These are phyloP conservation scores for Chytridium lagenaria DNA, from an alignment of 371 early-diverging fungal genomes.

Conservation along the genomic window DNA sequence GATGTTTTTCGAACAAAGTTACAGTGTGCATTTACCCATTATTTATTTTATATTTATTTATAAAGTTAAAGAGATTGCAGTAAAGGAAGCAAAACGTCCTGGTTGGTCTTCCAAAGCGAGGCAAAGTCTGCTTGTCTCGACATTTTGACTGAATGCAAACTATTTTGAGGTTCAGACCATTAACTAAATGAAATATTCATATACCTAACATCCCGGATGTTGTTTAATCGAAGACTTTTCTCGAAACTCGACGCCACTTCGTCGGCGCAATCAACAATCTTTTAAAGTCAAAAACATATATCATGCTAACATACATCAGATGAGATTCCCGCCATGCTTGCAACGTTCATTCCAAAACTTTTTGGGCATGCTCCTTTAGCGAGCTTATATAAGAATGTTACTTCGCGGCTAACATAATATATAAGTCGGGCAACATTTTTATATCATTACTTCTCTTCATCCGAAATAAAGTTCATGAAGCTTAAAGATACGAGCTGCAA, in stretches of 20 bases:
- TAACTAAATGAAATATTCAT: background rate
- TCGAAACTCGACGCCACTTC: conserved; percentile 78
- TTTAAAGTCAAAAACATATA: conserved; percentile 28
- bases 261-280: conserved; percentile 65
- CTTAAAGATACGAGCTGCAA: conserved; percentile 55
- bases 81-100: background rate
- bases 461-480: conserved; percentile 82
- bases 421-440: background rate
- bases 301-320: conserved; percentile 24
- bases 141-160: conserved; percentile 25
- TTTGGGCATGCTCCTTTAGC: conserved; percentile 61
- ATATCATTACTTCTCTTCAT: conserved; percentile 66
- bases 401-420: conserved; percentile 61
- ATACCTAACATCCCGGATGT: conserved; percentile 13
- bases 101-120: background rate
- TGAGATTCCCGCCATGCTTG: conserved; percentile 96
- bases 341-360: conserved; percentile 76
- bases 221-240: conserved; percentile 32
- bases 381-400: conserved; percentile 97
- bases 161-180: background rate
- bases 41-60: background rate
- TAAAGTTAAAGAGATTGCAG: background rate
- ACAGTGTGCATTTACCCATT: too few relatives aligned
- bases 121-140: conserved; percentile 38
- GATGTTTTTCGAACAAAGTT: too few relatives aligned